Base-by-base conservation (phyloP, 1,284 basidiomycete species). In the Moesziomyces parantarcticus region DNA sequence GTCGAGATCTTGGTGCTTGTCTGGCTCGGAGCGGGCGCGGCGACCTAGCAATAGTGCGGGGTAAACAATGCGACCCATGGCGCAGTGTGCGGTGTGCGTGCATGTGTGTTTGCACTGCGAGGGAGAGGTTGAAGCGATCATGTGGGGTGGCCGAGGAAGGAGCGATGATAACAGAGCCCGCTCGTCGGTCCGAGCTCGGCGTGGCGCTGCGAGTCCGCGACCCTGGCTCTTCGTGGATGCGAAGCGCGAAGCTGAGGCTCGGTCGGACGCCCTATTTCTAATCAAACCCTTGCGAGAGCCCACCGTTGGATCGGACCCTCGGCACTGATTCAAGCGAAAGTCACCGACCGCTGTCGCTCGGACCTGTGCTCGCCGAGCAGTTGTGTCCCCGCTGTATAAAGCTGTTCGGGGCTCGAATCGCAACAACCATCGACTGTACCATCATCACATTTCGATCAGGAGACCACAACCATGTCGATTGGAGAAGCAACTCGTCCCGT, bases 401-500 rank as follows among this genome's bases (percentile, higher is more conserved):
- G 36, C 29, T 32, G 11, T 32, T 32, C 29, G 29, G 29, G 29
- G 29, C 10, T 4, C 29, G 29, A 32, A 32, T 32, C 29, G 29
- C 11, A 11, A 32, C 29, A 32, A 39, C 53, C 22, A 57, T 20
- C 50, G 47, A 26, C 34, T n/a, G 25, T 7, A 43, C 45, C 14
- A 40, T 32, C 29, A 45, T 9, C 26, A 39, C n/a, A 29, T 43
- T 36, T 22, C 44, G 32, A 25, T 40, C 21, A 7, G 10, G 3
- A 26, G 25, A 29, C 34, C 54, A 44, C 18, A 40, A 13, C 45
- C 22, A 68, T 62, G 65, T 61, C 65, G 42, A 68, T 61, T 22
- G 64, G 64, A 59, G 63, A 66, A 47, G 48, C 36, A 2, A 39
- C n/a, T 9, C 55, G 51, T 20, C 64, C 64, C 36, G 64, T 67